Base-by-base conservation (phyloP, 2,329 filamentous ascomycete genomes). In the Drechslerella coelobrocha region DNA sequence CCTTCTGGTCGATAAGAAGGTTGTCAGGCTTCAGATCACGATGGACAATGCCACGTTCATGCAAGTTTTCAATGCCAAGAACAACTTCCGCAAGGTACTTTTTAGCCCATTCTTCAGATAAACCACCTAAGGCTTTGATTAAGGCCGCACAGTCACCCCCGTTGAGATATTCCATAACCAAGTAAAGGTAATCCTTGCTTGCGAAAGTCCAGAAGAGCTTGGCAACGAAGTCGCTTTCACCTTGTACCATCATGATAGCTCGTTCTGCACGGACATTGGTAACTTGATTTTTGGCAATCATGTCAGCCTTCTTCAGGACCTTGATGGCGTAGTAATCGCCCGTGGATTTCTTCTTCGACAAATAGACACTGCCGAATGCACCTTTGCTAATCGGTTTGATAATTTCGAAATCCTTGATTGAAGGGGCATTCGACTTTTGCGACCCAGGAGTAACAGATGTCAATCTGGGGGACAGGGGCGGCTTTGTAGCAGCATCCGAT, bases 221-320 rank as follows among this genome's bases (percentile, higher is more conserved):
- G 24, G 94, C 94, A 65, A 99, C 94, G 78, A 99, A 99, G 69
- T 99, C 94, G 78, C 95, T 99, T 79, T 97, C 92, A 21, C 94
- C 94, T 81, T 99, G 94, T 91, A 94, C 97, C 94, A 99, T 99
- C 94, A 99, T 97, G 78, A 99, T 99, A 21, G 95, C 95, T 74
- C 94, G 86, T 80, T 99, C 94, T 7, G 95, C 94, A 80, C 99
- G 97, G 77, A 99, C 94, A 77, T 99, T 99, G 75, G 94, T 96
- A 75, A 99, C 92, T 78, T 99, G 94, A 78, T 99, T 99, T 80
- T 99, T 99, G 72, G 94, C 94, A 73, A 99, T 91, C 94, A 99
- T 99, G 82, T 99, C 94, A n/a, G 94, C 92, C 80, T 99, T 99
- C 78, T 97, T 97, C 68, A 99, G 80, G 0, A 97, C 94, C 78